Conservation (phyloP, 306 rosid species). For the Cucurbita pepo region DNA sequence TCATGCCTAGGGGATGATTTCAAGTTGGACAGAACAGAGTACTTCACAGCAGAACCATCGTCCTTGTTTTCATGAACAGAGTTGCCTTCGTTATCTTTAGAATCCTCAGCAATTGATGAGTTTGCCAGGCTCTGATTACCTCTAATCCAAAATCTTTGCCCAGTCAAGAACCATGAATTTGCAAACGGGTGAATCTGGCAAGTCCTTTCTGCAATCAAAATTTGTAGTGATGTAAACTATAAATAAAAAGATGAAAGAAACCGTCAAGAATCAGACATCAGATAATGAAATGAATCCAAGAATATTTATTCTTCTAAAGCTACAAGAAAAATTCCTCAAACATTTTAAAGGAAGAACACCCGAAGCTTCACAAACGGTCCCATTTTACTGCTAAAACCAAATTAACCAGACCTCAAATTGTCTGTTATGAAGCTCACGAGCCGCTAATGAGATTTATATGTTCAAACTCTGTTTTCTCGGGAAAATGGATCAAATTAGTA, state of each 20-base stretch:
- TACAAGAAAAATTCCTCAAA: not conserved
- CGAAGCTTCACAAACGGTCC: not conserved
- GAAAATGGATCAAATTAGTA: no score
- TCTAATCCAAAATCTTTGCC: constrained; percentile 22
- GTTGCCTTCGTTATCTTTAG: constrained; percentile 13
- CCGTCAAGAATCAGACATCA: not conserved
- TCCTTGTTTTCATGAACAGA: constrained; percentile 10
- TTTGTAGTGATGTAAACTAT: not conserved
- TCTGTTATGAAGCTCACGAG: not conserved
- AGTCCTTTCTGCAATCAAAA: constrained; percentile 34
- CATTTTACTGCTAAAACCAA: not conserved
- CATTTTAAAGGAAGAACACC: not conserved
- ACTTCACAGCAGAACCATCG: constrained; percentile 15
- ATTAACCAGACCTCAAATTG: not conserved
- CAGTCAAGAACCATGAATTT: constrained; percentile 12
- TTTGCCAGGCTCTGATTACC: constrained; percentile 18
- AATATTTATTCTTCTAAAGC: not conserved
- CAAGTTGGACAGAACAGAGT: constrained; percentile 36
- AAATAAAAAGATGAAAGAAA: not conserved
- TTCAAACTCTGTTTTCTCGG: not conserved
- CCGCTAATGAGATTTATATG: not conserved
- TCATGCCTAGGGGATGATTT: constrained; percentile 79
- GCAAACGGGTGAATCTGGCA: constrained; percentile 20
- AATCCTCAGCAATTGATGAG: constrained; percentile 26
- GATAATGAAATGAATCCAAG: not conserved